phyloP scores from a whole-genome alignment of 805 yeast species.

The Candida saitoana region DNA sequence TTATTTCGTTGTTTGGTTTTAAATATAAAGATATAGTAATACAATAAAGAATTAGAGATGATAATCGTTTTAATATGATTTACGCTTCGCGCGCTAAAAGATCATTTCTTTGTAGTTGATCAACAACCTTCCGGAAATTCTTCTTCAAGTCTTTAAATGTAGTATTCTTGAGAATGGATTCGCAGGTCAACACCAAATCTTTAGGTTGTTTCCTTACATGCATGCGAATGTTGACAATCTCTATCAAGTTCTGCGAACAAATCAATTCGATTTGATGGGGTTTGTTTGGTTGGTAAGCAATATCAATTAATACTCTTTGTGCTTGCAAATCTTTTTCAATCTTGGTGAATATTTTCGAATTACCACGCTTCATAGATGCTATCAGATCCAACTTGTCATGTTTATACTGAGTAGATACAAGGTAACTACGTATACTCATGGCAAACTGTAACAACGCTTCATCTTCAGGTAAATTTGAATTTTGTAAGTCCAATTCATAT shows the following conservation, averaged over 20 bases:
- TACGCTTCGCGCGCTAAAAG: too few species aligned
- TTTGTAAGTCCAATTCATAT: slow-evolving; percentile 6
- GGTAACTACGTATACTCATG: slow-evolving; percentile 16
- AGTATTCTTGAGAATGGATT: slow-evolving; percentile 13
- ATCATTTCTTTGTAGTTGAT: slow-evolving; percentile 1
- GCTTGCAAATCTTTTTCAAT: slow-evolving; percentile 25
- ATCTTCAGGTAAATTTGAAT: not conserved
- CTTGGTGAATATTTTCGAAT: slow-evolving; percentile 9
- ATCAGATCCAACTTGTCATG: slow-evolving; percentile 25
- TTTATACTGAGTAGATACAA: slow-evolving; percentile 26
- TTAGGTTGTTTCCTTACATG: not conserved
- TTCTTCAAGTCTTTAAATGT: slow-evolving; percentile 14
- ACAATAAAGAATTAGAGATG: slow-evolving; percentile 1
- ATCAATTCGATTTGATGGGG: slow-evolving; percentile 15
- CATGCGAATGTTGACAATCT: slow-evolving; percentile 9
- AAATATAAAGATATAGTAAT: too few species aligned
- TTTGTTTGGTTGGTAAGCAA: not conserved
- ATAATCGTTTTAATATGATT: too few species aligned
- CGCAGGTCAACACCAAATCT: slow-evolving; percentile 9
- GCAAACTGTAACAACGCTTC: slow-evolving; percentile 20
- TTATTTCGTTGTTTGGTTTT: too few species aligned
- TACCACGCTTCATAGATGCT: slow-evolving; percentile 8
- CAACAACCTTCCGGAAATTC: slow-evolving; percentile 13
- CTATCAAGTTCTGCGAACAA: slow-evolving; percentile 19
- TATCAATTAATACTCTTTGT: slow-evolving; percentile 14